phyloP scores from a whole-genome alignment of 768 basidiomycete genomes.

The Naematelia encephala region DNA sequence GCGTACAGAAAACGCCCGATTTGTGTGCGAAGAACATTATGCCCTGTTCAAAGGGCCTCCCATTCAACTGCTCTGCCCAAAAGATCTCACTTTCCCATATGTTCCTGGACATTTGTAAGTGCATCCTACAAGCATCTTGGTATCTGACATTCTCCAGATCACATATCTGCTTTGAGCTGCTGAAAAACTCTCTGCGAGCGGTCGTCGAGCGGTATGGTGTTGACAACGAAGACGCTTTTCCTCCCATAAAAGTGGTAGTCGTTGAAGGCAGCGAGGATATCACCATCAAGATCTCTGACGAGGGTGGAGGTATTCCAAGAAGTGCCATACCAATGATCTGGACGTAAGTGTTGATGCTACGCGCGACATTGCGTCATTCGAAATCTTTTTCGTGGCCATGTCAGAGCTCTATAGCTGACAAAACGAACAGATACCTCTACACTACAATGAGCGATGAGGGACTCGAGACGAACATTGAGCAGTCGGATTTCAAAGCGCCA shows the following conservation, averaged over 20 bases:
- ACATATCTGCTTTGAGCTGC: slow-evolving; percentile 93
- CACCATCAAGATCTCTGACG: slow-evolving; percentile 97
- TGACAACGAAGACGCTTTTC: slow-evolving; percentile 72
- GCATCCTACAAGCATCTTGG: background rate
- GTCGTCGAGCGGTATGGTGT: slow-evolving; percentile 89
- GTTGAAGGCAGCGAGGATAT: slow-evolving; percentile 98
- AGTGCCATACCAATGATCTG: slow-evolving; percentile 79
- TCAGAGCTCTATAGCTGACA: no score
- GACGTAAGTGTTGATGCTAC: slow-evolving; percentile 77
- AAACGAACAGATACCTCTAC: slow-evolving; percentile 45
- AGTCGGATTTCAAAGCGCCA: slow-evolving; percentile 80
- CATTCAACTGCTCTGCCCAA: slow-evolving; percentile 91
- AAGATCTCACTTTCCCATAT: slow-evolving; percentile 81
- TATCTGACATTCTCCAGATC: slow-evolving; percentile 53
- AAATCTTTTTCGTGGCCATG: background rate
- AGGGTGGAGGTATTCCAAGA: slow-evolving; percentile 90
- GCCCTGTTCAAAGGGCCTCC: slow-evolving; percentile 94
- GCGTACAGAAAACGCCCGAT: slow-evolving; percentile 73
- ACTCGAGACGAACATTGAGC: slow-evolving; percentile 59
- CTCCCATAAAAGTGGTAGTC: slow-evolving; percentile 89
- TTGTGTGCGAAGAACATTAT: slow-evolving; percentile 83
- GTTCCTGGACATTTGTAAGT: slow-evolving; percentile 82
- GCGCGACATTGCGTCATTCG: background rate
- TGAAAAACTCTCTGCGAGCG: slow-evolving; percentile 96
- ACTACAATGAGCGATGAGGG: slow-evolving; percentile 61